Conservation (phyloP, 1,139 yeast species). For the Suhomyces bribrorum region DNA sequence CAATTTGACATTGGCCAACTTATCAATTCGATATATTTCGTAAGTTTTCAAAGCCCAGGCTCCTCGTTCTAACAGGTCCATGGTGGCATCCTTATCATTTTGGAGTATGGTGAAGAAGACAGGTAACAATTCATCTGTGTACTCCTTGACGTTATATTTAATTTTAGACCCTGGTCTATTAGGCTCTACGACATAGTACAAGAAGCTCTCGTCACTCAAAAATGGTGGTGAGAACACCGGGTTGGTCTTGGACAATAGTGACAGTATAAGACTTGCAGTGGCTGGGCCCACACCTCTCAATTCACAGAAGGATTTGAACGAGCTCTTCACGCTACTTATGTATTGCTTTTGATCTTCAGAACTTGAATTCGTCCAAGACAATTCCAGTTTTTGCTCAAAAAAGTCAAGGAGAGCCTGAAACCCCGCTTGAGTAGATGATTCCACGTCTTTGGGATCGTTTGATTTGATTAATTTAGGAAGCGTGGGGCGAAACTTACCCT, state of each 20-base stretch:
- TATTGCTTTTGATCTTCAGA: constrained; percentile 16
- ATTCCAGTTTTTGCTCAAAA: constrained; percentile 3
- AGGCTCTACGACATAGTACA: constrained; percentile 36
- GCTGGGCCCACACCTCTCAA: constrained; percentile 55
- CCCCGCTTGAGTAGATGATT: constrained; percentile 31
- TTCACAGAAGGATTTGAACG: constrained; percentile 34
- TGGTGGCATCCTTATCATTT: constrained; percentile 12
- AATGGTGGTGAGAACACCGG: constrained; percentile 41
- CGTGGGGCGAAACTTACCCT: constrained; percentile 49
- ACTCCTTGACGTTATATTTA: constrained; percentile 47
- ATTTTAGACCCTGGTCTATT: constrained; percentile 33
- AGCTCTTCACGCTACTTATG: constrained; percentile 19
- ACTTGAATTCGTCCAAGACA: constrained; percentile 14
- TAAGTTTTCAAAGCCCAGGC: constrained; percentile 42
- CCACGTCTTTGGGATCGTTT: constrained; percentile 33
- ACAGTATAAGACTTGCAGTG: constrained; percentile 46
- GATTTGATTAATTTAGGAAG: constrained; percentile 43
- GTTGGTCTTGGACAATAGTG: constrained; percentile 28
- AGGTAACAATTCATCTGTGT: constrained; percentile 36
- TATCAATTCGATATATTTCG: constrained; percentile 26
- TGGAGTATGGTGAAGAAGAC: constrained; percentile 21
- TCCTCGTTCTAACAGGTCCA: constrained; percentile 34
- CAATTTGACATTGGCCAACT: constrained; percentile 26
- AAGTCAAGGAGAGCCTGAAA: constrained; percentile 26
- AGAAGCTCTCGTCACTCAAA: constrained; percentile 50